These are phyloP conservation scores for Xylariales sp. DNA, from an alignment of 2,329 filamentous ascomycete genomes.

Conservation along the genomic window DNA sequence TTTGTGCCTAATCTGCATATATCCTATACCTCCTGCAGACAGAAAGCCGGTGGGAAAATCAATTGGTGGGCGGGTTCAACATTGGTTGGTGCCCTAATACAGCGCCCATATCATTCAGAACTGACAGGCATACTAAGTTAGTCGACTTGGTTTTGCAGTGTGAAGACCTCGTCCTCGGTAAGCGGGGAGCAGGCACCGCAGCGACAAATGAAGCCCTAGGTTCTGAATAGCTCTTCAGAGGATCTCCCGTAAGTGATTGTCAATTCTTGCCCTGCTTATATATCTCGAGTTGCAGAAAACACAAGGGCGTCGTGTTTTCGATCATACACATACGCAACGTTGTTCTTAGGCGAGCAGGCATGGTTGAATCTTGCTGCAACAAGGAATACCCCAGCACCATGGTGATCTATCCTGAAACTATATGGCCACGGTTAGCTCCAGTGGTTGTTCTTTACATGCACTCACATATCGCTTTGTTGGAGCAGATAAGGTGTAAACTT, in stretches of 20 bases:
- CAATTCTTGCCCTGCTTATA: constrained; percentile 43
- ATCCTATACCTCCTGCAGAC: too few relatives aligned
- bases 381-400: constrained; percentile 37
- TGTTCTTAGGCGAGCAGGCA: constrained; percentile 40
- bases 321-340: constrained; percentile 41
- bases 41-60: too few relatives aligned
- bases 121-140: neutral
- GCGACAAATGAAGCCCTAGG: constrained; percentile 49
- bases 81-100: neutral
- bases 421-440: too few relatives aligned
- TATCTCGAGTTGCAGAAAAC: constrained; percentile 31
- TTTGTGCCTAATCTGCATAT: too few relatives aligned
- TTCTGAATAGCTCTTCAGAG: constrained; percentile 31
- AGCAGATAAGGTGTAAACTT: too few relatives aligned
- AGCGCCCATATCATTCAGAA: neutral
- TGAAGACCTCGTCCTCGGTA: constrained; percentile 9
- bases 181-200: constrained; percentile 39
- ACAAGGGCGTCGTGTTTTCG: constrained; percentile 27
- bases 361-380: constrained; percentile 56
- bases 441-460: too few relatives aligned
- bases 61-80: too few relatives aligned
- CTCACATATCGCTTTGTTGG: too few relatives aligned
- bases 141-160: constrained; percentile 1
- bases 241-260: constrained; percentile 42
- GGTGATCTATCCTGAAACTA: neutral